Evolutionary conservation across 2,329 filamentous ascomycete genomes (phyloP), one percentile per base, ranked within the genome.

Genomic region (Alternaria arbusti): DNA sequence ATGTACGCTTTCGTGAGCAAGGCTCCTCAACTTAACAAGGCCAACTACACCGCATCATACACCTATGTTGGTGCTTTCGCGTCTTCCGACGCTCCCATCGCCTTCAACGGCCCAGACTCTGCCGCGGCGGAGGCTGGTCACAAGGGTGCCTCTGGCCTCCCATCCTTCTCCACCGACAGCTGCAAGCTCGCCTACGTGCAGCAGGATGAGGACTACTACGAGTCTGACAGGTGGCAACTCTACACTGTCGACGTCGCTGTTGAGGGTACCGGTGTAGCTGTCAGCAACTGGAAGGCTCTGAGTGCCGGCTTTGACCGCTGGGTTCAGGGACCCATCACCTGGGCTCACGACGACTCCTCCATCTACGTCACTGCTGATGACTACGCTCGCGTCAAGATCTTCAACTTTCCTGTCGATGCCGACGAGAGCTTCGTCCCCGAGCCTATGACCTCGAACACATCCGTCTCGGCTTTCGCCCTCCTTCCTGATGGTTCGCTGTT

Each of bases 21-120:
- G 71, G 91, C 94, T 69, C 91, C 91, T 0, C 83, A 88, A 17
- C 79, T 93, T 13, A 89, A 91, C 73, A 89, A 88, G 12, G 91
- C 92, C 1, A 87, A 91, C 66, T 89, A 90, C 79, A 97, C 93
- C 11, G 94, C 94, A 68, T 90, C 90, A 9, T 92, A 96, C 74
- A 85, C 96, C 44, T 97, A 96, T 79, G 87, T 90, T 47, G 86
- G 91, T 5, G 86, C 90, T 2, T 83, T 96, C 51, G 83, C 85
- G 57, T 87, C 86, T 12, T 93, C 90, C 68, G 65, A 68, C 17
- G 63, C 63, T 3, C 67, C 77, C n/a, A 59, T 70, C 12, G 74
- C 77, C 44, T 69, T 79, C 63, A 78, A 78, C 62, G 78, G 78
- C 22, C 77, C 76, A 11, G 73, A 68, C 23, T 73, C 70, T 11